Conservation (phyloP, 1,139 yeast genomes). For the Pichia sp. region DNA sequence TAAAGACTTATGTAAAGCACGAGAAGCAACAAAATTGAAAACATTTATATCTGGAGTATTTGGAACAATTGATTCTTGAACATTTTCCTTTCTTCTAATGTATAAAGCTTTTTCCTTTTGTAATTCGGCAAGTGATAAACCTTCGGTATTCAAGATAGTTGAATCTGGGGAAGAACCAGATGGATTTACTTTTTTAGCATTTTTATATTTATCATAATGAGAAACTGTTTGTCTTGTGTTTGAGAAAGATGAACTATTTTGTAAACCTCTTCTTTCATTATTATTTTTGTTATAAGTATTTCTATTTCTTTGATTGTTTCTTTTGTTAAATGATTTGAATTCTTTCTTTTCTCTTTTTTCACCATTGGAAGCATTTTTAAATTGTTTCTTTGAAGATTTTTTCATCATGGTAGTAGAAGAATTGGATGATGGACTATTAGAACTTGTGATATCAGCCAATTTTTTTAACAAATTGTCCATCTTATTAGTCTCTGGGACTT, state of each 20-base stretch:
- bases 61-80: neutral
- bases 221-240: constrained; percentile 13
- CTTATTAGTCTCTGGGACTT: constrained; percentile 1
- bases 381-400: neutral
- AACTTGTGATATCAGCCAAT: constrained; percentile 8
- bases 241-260: neutral
- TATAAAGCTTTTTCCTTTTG: constrained; percentile 12
- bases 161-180: neutral
- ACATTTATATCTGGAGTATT: constrained; percentile 1
- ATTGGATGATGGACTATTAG: neutral
- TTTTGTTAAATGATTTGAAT: neutral
- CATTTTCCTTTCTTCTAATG: constrained; percentile 14
- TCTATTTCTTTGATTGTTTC: neutral
- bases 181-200: constrained; percentile 2
- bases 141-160: constrained; percentile 9
- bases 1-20: constrained; percentile 8
- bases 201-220: constrained; percentile 15
- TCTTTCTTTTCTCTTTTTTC: neutral
- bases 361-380: neutral
- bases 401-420: neutral
- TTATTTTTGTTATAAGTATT: neutral
- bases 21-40: constrained; percentile 10
- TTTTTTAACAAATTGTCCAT: constrained; percentile 8
- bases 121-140: constrained; percentile 13
- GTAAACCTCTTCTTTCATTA: constrained; percentile 1